Base-by-base conservation (phyloP, 2,329 filamentous ascomycete genomes). In the Fusarium heterosporum region DNA sequence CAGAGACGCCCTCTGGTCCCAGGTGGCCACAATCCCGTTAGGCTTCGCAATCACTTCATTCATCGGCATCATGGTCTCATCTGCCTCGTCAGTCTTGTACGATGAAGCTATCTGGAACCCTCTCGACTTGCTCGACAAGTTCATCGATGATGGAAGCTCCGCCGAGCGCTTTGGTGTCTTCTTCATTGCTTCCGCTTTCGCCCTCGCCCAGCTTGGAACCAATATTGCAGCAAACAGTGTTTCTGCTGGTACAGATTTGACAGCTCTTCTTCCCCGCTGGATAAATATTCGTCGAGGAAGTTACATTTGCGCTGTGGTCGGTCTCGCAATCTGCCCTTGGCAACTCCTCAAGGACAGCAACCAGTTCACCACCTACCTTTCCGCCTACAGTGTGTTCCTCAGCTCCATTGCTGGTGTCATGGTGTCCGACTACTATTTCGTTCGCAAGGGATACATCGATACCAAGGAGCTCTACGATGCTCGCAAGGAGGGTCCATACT, bases 381-480 rank as follows among this genome's bases (percentile, higher is more conserved):
- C 92, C 1, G 91, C 94, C 2, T 97, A 97, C 81, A 93, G 91
- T 4, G 93, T 97, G 56, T 97, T 97, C 80, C 85, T 97, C n/a
- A 94, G 91, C 60, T 93, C 91, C 41, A 96, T 97, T 65, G 93
- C 93, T 1, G 94, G 94, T n/a, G 93, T 97, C 66, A 96, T 97
- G 81, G 83, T 93, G 61, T 87, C 85, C 70, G 94, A 97, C 78
- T 97, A 97, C 82, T 97, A 96, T 78, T 64, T 91, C 55, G 92
- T 97, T 7, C 90, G 94, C 58, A 89, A 86, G 59, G 94, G 94
- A 7, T 97, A 93, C 76, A 83, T 96, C 4, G 87, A 93, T 68
- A 83, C 95, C 68, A 89, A 87, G 72, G 89, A 93, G 55, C 85
- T 97, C 0, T 97, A 97, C 81, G 90, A 90, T 50, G 90, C 86